phyloP scores from a whole-genome alignment of 1,139 yeast species.

The Geotrichum histeridarum region DNA sequence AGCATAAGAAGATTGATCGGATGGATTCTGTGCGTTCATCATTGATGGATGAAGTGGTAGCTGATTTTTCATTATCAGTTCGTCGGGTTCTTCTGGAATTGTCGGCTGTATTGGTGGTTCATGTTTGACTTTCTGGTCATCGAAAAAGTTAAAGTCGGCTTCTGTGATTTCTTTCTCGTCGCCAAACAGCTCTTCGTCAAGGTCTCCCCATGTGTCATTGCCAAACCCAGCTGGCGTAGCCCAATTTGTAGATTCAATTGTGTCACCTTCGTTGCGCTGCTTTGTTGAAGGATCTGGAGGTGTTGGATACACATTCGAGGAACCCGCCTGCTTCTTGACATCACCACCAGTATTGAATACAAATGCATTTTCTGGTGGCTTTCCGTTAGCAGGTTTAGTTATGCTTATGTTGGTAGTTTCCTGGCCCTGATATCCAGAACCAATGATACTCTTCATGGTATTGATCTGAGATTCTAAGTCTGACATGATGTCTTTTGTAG shows the following conservation, averaged over 20 bases:
- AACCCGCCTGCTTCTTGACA: conserved; percentile 2
- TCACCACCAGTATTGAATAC: background rate
- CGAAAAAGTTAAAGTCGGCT: conserved; percentile 44
- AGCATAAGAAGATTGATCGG: background rate
- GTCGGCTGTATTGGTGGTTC: background rate
- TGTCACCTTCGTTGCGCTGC: conserved; percentile 21
- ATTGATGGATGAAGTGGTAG: background rate
- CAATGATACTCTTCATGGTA: conserved; percentile 6
- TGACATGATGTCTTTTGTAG: conserved; percentile 12
- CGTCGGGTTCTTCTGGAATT: conserved; percentile 2
- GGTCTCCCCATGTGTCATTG: conserved; percentile 37
- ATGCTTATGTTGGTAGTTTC: background rate
- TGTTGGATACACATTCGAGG: conserved; percentile 33
- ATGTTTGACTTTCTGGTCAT: conserved; percentile 30
- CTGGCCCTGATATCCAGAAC: background rate
- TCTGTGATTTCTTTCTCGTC: conserved; percentile 40
- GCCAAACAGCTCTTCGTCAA: conserved; percentile 44
- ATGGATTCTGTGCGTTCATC: background rate
- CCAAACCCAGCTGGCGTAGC: conserved; percentile 27
- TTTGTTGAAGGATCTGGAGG: conserved; percentile 37
- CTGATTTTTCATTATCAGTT: background rate
- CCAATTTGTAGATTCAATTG: conserved; percentile 24
- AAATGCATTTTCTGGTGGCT: background rate
- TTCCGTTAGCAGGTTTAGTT: background rate
- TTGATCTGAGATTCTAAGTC: conserved; percentile 11